Conservation (phyloP, 2,329 filamentous ascomycete species). For the Dichotomopilus funicola region DNA sequence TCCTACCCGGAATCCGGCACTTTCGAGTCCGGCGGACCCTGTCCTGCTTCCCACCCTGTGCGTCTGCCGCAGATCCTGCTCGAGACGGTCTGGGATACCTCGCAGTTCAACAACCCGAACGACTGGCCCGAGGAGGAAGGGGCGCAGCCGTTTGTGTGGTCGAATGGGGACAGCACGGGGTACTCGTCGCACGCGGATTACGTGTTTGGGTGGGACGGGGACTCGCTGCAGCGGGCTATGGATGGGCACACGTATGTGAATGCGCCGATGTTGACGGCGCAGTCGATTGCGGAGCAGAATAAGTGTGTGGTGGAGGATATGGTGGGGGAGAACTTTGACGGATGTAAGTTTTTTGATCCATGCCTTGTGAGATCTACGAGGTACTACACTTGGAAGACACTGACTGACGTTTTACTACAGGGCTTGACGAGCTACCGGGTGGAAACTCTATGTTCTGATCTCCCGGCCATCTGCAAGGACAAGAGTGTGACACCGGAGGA, state of each 20-base stretch:
- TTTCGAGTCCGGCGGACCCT: conserved; percentile 38
- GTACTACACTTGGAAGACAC: neutral
- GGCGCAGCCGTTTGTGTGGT: conserved; percentile 19
- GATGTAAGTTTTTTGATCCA: conserved; percentile 23
- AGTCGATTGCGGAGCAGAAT: conserved; percentile 26
- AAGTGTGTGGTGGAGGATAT: conserved; percentile 25
- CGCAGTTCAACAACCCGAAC: conserved; percentile 14
- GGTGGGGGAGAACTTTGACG: conserved; percentile 26
- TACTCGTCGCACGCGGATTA: conserved; percentile 37
- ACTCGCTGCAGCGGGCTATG: conserved; percentile 36
- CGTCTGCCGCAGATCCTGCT: conserved; percentile 19
- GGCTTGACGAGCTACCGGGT: conserved; percentile 10
- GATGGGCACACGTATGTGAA: conserved; percentile 30
- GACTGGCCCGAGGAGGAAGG: conserved; percentile 17
- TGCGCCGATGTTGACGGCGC: conserved; percentile 26
- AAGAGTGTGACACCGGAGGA: too few relatives aligned
- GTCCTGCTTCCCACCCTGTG: conserved; percentile 24
- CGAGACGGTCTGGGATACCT: conserved; percentile 20
- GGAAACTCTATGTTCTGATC: conserved; percentile 6
- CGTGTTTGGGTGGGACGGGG: conserved; percentile 38
- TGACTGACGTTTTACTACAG: neutral
- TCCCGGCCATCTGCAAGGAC: too few relatives aligned
- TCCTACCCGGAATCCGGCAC: conserved; percentile 37
- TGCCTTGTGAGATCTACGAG: neutral
- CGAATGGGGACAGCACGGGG: conserved; percentile 24